Base-by-base conservation (phyloP, 495 filamentous ascomycete species). In the Penicillium steckii region DNA sequence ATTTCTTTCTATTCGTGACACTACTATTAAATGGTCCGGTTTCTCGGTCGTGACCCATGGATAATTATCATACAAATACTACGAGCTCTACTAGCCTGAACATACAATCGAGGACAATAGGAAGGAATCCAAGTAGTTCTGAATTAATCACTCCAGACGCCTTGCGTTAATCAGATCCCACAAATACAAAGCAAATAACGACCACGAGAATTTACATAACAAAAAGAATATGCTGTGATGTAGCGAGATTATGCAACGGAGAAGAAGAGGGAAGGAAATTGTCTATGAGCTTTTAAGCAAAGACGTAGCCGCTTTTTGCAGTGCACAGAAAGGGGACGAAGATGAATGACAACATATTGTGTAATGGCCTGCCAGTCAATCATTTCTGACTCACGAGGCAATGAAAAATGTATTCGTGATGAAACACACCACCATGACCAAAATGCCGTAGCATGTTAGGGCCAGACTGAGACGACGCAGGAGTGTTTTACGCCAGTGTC, bases 361-460 rank as follows among this genome's bases (percentile, higher is more conserved):
- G 27, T 29, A 12, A n/a, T 41, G 12, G 38, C 17, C 4, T 8
- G 38, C 9, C 8, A 41, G 19, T 13, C 18, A 41, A 12, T 19
- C 10, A 13, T 22, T 41, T 21, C 21, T 52, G 18, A 10, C 40
- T 61, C 61, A 84, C 67, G 78, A 76, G 40, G 79, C 78, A 48
- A 82, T 71, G 43, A 90, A 89, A 57, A 92, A 82, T 8, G 85
- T 85, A 65, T 97, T 96, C 62, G 91, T 91, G 29, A 80, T 71
- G 59, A 98, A 70, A 64, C 93, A 97, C 35, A 91, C 83, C 8
- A 89, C 71, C 94, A 98, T 98, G 30, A 98, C 90, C 44, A 88
- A 64, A 5, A 87, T 48, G 8, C 94, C 94, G 71, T 97, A 98
- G 15, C 90, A 73, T 3, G 87, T 86, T 52, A 98, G 73, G 4